These are phyloP conservation scores for Platanus orientalis DNA, from an alignment of 164 flowering plant genomes.

Conservation along the genomic window DNA sequence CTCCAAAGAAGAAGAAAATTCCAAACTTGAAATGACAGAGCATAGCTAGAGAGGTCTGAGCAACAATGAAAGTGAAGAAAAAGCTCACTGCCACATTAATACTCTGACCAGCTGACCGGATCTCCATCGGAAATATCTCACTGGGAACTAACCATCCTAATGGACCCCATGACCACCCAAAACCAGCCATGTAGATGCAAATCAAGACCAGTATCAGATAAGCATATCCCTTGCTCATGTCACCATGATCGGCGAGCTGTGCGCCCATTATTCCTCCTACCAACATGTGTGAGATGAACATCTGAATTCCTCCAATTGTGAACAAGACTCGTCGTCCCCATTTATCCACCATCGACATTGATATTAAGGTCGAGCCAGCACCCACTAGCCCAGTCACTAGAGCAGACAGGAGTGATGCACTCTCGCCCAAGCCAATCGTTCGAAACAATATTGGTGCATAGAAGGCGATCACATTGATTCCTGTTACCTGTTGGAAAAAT, in stretches of 20 bases:
- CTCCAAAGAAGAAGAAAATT: background rate
- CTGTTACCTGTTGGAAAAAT: conserved; percentile 42
- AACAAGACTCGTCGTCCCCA: conserved; percentile 31
- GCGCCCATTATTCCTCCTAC: conserved; percentile 25
- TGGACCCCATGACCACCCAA: conserved; percentile 40
- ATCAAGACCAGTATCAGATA: conserved; percentile 26
- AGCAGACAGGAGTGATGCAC: conserved; percentile 31
- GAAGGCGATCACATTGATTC: conserved; percentile 43
- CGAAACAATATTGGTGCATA: conserved; percentile 38
- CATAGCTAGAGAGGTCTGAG: conserved; percentile 24
- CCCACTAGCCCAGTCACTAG: conserved; percentile 28
- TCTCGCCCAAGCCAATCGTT: conserved; percentile 36
- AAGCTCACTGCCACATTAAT: background rate
- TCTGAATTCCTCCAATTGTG: conserved; percentile 32
- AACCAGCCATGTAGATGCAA: conserved; percentile 34
- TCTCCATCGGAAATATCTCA: conserved; percentile 28
- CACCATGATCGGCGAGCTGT: conserved; percentile 34
- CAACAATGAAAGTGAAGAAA: conserved; percentile 16
- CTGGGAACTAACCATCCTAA: conserved; percentile 29
- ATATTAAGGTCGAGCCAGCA: conserved; percentile 21
- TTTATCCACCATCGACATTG: conserved; percentile 36
- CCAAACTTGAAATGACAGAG: conserved; percentile 1
- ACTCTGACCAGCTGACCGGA: conserved; percentile 25
- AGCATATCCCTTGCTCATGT: conserved; percentile 22
- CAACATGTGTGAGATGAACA: conserved; percentile 31